Evolutionary conservation across 2,329 filamentous ascomycete species (phyloP), one percentile per base, ranked within the genome.

Genomic region (Fusarium veterinarium): DNA sequence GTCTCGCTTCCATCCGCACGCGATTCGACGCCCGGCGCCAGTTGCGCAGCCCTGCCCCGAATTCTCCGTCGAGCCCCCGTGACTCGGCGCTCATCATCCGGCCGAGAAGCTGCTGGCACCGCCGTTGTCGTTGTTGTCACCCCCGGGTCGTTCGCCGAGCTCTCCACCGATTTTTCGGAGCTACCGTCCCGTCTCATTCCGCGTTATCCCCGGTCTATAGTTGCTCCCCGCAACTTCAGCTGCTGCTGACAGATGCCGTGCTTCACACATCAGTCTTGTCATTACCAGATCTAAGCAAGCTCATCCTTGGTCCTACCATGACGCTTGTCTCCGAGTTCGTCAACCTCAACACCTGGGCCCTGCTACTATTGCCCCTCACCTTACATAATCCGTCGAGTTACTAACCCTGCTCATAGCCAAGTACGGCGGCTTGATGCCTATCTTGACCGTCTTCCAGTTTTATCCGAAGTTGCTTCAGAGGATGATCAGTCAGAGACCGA

Each of bases 371-470:
- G 40, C n/a, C 56, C 51, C 33, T 48, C 64, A 51, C 46, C 37
- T 61, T 41, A 42, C 49, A 46, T 59, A 60, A 56, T 40, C 37
- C 35, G 61, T 19, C 37, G 48, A 66, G 45, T 60, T 62, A 58
- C 72, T 79, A 53, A 77, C 68, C 41, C 48, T 65, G 28, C 38
- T 60, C 65, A 68, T 75, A 90, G 87, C 79, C 89, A 91, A 81
- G 86, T 92, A 69, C 88, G 89, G 78, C 87, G 87, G 69, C 83
- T 92, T 64, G 90, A 92, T 81, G 86, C 88, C 75, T 90, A 91
- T 78, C 86, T 93, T 66, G 90, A 92, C 79, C 88, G 89, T 67
- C 86, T 92, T 20, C 82, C 82, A 37, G 79, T 83, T 42, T 72
- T 83, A 51, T 79, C 81, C 28, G 80, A 83, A 79, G 73, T 84